These are phyloP conservation scores for Debaryomyces prosopidis DNA, from an alignment of 805 yeast species.

Conservation along the genomic window DNA sequence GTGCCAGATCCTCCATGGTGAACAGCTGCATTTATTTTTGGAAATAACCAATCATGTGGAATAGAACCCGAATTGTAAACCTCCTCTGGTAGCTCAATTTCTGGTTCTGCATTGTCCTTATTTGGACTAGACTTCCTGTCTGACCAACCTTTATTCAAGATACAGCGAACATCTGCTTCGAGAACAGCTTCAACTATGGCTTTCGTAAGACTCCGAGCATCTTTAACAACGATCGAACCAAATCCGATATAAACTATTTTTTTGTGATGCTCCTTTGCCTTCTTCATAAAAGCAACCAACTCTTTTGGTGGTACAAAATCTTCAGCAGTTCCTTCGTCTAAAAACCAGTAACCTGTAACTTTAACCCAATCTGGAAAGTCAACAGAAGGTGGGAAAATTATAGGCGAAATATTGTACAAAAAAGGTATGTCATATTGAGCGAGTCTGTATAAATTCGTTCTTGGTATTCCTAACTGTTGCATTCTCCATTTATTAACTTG, in stretches of 20 bases:
- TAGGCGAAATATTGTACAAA: constrained; percentile 83
- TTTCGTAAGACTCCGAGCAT: constrained; percentile 74
- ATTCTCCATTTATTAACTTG: constrained; percentile 89
- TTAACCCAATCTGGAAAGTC: constrained; percentile 95
- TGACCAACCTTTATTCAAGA: constrained; percentile 94
- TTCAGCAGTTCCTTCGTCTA: constrained; percentile 60
- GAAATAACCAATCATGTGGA: constrained; percentile 95
- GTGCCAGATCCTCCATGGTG: constrained; percentile 98
- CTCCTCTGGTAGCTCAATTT: constrained; percentile 59
- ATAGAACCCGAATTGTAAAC: constrained; percentile 69
- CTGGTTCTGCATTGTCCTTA: constrained; percentile 30
- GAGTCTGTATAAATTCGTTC: constrained; percentile 67
- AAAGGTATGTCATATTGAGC: constrained; percentile 85
- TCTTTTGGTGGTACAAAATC: constrained; percentile 60
- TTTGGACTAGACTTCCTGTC: constrained; percentile 52
- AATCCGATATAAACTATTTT: constrained; percentile 90
- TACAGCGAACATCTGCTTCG: constrained; percentile 81
- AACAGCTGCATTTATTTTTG: constrained; percentile 87
- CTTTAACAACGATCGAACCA: constrained; percentile 89
- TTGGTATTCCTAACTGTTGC: constrained; percentile 59
- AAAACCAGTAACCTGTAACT: constrained; percentile 94
- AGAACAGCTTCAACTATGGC: constrained; percentile 79
- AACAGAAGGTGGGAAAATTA: constrained; percentile 86
- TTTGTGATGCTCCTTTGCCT: constrained; percentile 60
- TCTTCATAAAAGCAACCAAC: constrained; percentile 56